A percentile compares a stretch with the other conserved stretches of the same genome.
These are phyloP conservation scores for Camelina sativa DNA, from an alignment of 345 rosid species.

Conservation along the genomic window DNA sequence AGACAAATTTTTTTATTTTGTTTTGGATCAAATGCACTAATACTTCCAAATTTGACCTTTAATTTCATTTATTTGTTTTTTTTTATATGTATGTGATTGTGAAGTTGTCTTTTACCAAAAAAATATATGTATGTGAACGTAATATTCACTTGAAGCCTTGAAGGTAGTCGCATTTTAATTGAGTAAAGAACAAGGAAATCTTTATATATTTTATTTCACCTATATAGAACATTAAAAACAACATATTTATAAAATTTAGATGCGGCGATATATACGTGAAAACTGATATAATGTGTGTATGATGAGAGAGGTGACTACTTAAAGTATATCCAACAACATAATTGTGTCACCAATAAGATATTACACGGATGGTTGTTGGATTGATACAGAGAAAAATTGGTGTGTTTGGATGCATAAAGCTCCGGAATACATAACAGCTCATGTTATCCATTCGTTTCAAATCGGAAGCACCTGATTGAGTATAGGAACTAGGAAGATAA, in stretches of 20 bases:
- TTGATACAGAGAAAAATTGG: background rate
- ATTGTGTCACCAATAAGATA: background rate
- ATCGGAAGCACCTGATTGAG: background rate
- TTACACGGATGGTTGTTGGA: background rate
- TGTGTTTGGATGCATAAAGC: background rate
- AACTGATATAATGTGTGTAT: background rate
- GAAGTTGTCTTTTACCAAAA: background rate
- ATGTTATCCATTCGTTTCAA: background rate
- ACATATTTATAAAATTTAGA: no score
- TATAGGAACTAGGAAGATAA: background rate
- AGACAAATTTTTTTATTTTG: background rate
- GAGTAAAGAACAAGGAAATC: slow-evolving; percentile 25
- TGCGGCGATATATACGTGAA: no score
- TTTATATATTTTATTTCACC: background rate
- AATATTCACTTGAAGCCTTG: background rate
- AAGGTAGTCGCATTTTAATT: slow-evolving; percentile 6
- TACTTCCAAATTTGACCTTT: slow-evolving; percentile 29
- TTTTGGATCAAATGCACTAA: slow-evolving; percentile 25
- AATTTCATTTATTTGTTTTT: background rate
- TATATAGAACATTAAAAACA: background rate
- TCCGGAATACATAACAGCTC: background rate
- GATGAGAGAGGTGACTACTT: background rate
- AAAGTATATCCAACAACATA: background rate
- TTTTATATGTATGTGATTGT: background rate
- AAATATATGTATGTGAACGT: background rate